Percentiles rank a stretch among this genome's conserved stretches.
phyloP scores from a whole-genome alignment of 1,284 basidiomycete species.

The Pseudozyma thailandica region DNA sequence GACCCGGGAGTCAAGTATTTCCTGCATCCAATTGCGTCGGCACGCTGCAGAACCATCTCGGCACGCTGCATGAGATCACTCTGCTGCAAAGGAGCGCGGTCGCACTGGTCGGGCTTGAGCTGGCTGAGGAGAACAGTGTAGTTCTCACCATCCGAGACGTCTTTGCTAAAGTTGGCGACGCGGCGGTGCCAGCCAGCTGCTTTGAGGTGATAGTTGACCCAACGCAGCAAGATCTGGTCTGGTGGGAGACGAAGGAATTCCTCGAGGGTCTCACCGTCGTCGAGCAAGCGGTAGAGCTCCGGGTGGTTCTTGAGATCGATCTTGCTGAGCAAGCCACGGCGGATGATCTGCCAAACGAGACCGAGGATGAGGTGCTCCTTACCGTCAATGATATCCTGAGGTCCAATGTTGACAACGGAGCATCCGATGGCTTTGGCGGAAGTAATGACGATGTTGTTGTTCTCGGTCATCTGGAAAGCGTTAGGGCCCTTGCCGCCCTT shows the following conservation, averaged over 20 bases:
- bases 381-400: conserved; percentile 90
- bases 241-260: conserved; percentile 92
- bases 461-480: conserved; percentile 99
- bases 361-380: conserved; percentile 97
- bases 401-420: conserved; percentile 97
- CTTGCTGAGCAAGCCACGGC: conserved; percentile 89
- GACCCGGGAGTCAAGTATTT: conserved; percentile 94
- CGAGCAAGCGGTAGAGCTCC: conserved; percentile 92
- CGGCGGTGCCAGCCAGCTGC: conserved; percentile 80
- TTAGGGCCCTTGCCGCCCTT: conserved; percentile 71
- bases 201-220: conserved; percentile 99
- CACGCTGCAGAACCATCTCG: conserved; percentile 91
- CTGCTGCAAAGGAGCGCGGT: conserved; percentile 89
- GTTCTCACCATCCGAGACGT: conserved; percentile 94
- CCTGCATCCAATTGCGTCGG: conserved; percentile 90
- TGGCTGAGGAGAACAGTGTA: conserved; percentile 96
- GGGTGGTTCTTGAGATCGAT: conserved; percentile 98
- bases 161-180: conserved; percentile 96
- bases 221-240: conserved; percentile 93
- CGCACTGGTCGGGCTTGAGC: conserved; percentile 86
- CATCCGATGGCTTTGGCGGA: conserved; percentile 98
- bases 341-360: conserved; percentile 98
- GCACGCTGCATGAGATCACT: conserved; percentile 83
- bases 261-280: conserved; percentile 95
- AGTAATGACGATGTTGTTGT: conserved; percentile 99